phyloP scores from a whole-genome alignment of 768 basidiomycete genomes.

The Pleurotus citrinopileatus region DNA sequence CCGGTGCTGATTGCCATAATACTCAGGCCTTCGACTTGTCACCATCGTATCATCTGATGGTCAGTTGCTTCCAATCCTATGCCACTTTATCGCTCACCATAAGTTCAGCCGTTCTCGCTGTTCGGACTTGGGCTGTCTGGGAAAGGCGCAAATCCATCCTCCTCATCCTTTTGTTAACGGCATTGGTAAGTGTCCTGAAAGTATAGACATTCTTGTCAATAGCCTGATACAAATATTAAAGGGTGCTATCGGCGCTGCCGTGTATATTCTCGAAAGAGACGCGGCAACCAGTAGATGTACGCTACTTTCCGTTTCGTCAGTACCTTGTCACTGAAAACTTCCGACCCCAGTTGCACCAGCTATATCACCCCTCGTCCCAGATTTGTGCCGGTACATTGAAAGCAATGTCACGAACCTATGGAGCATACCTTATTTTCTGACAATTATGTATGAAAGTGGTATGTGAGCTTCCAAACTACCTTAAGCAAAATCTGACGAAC shows the following conservation, averaged over 20 bases:
- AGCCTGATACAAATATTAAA: not conserved
- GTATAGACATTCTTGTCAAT: not conserved
- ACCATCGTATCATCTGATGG: slow-evolving; percentile 7
- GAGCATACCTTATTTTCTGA: slow-evolving; percentile 15
- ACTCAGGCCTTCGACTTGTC: not conserved
- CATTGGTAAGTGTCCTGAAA: not conserved
- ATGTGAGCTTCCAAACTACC: too few relatives aligned
- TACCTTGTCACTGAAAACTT: not conserved
- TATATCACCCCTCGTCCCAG: not conserved
- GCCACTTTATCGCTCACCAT: not conserved
- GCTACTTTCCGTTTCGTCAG: not conserved
- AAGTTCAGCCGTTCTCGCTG: slow-evolving; percentile 5
- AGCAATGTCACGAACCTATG: slow-evolving; percentile 14
- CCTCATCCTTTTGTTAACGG: not conserved
- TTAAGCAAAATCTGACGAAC: too few relatives aligned
- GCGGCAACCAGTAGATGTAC: slow-evolving; percentile 3
- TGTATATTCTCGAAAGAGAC: slow-evolving; percentile 1
- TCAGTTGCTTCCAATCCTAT: not conserved
- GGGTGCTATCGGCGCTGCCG: slow-evolving; percentile 2
- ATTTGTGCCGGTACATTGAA: slow-evolving; percentile 9
- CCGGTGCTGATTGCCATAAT: too few relatives aligned
- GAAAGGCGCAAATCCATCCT: slow-evolving; percentile 5
- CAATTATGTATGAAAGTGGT: slow-evolving; percentile 19
- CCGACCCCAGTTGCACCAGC: not conserved
- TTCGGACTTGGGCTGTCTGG: slow-evolving; percentile 6